phyloP scores from a whole-genome alignment of 345 rosid species.

The Chamaenerion angustifolium region DNA sequence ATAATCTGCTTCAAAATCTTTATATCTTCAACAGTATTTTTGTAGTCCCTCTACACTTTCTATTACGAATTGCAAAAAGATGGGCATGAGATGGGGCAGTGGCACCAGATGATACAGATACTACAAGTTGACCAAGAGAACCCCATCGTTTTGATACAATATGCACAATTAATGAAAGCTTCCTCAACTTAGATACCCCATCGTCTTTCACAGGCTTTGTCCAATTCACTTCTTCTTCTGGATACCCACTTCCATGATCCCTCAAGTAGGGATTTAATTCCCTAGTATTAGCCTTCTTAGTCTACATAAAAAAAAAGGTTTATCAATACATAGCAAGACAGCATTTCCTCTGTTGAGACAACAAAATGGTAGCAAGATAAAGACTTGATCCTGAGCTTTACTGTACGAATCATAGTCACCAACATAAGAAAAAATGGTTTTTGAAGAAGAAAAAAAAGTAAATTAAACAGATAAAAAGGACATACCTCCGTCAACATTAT shows the following conservation, averaged over 20 bases:
- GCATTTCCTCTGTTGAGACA: no score
- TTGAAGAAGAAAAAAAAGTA: no score
- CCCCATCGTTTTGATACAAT: constrained; percentile 73
- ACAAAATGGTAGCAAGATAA: no score
- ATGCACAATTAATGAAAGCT: constrained; percentile 36
- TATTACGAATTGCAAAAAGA: no score
- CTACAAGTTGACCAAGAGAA: constrained; percentile 66
- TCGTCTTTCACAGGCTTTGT: constrained; percentile 20
- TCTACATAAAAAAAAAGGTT: constrained; percentile 16
- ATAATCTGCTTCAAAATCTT: no score
- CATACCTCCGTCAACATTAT: constrained; percentile 22
- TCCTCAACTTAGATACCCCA: no score
- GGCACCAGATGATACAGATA: constrained; percentile 44
- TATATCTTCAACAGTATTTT: no score
- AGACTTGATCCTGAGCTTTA: constrained; percentile 89
- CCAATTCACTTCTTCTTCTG: constrained; percentile 45
- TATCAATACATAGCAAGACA: no score
- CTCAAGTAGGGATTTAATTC: constrained; percentile 77
- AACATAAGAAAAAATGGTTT: constrained; percentile 9
- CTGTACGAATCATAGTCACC: constrained; percentile 26
- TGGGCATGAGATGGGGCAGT: constrained; percentile 83
- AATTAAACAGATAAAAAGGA: constrained; percentile 14
- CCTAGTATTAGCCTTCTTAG: constrained; percentile 39
- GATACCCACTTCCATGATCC: constrained; percentile 72
- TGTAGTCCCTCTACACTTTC: no score